Conservation (phyloP, 768 basidiomycete genomes). For the Tylopilus cervinicoccineus region DNA sequence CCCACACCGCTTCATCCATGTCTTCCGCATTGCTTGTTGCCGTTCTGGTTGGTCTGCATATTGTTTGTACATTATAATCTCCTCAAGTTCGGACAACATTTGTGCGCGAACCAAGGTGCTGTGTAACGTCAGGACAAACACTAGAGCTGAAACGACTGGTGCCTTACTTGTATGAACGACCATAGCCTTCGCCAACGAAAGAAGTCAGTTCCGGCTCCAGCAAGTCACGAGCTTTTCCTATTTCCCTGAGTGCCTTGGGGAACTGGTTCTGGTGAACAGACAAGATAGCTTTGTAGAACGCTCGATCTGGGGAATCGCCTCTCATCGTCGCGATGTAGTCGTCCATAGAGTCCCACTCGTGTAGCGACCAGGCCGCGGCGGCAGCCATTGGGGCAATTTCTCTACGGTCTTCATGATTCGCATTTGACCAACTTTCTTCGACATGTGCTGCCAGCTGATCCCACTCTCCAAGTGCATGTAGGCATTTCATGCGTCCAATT, state of each 20-base stretch:
- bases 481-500: slow-evolving; percentile 90
- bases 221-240: slow-evolving; percentile 88
- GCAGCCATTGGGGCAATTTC: slow-evolving; percentile 97
- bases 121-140: slow-evolving; percentile 11
- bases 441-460: slow-evolving; percentile 84
- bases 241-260: slow-evolving; percentile 82
- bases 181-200: slow-evolving; percentile 93
- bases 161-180: slow-evolving; percentile 90
- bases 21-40: slow-evolving; percentile 86
- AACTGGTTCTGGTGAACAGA: slow-evolving; percentile 97
- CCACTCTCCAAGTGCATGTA: slow-evolving; percentile 98
- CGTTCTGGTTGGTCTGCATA: slow-evolving; percentile 90
- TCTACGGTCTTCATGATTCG: slow-evolving; percentile 76
- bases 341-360: slow-evolving; percentile 99
- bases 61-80: slow-evolving; percentile 95
- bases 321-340: slow-evolving; percentile 94
- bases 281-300: slow-evolving; percentile 94
- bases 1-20: slow-evolving; percentile 92
- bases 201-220: slow-evolving; percentile 89
- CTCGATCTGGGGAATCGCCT: slow-evolving; percentile 85
- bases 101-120: slow-evolving; percentile 97
- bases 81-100: slow-evolving; percentile 97
- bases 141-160: background rate
- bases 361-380: slow-evolving; percentile 93
- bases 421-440: slow-evolving; percentile 81